Base-by-base conservation (phyloP, 2,329 filamentous ascomycete species). In the Fusarium pininemorale region DNA sequence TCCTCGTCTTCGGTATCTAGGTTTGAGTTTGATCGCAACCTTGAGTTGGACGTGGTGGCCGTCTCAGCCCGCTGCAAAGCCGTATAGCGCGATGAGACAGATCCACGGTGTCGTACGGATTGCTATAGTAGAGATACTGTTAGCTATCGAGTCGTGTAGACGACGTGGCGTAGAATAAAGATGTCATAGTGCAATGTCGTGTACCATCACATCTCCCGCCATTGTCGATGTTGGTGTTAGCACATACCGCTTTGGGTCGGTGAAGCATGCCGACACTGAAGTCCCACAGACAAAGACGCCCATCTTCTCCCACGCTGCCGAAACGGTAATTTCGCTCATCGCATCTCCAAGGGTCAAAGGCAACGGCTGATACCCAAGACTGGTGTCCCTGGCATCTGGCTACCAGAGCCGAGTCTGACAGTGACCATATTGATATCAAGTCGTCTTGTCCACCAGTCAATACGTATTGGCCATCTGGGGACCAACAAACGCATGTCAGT, bases 181-280 rank as follows among this genome's bases (percentile, higher is more conserved):
- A 57, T 41, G 26, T 28, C 24, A 41, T 26, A 48, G 39, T 56
- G 32, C 18, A 53, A 39, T 26, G 30, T 22, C 41, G 38, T 30
- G 42, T 38, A 50, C 41, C 32, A 45, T 26, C 48, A 39, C 44
- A 24, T 37, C 50, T 38, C 15, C 47, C 24, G 32, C 32, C 45
- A 30, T 28, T 18, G 16, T 50, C 37, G 24, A 51, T 32, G 32
- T 6, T 41, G 42, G 35, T 42, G 28, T 57, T 59, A 39, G 32
- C 20, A 89, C 93, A 79, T 85, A 95, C 93, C 75, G 90, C 92
- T 84, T 96, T 96, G 26, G 96, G 96, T 69, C 95, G 90, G 82
- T 97, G 94, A 77, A 99, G 87, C 96, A 98, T 98, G 77, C 95
- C 95, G 47, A 98, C 94, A 75, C 92, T 98, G 81, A 99, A 99